These are phyloP conservation scores for Phtheirospermum japonicum DNA, from an alignment of 257 asterid species.

Conservation along the genomic window DNA sequence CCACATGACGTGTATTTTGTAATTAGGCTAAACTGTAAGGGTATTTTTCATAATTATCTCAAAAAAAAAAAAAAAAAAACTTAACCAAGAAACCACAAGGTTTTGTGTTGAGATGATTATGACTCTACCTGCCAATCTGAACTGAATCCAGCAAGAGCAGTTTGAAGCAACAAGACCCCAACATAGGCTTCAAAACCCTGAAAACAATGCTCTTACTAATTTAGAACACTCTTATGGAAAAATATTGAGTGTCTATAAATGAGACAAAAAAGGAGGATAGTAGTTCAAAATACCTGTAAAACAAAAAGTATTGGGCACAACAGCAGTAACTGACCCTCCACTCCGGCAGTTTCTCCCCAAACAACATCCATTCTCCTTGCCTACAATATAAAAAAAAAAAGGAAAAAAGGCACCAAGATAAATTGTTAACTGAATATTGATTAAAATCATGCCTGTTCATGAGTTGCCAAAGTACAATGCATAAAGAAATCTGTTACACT, in stretches of 20 bases:
- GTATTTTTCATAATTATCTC: neutral
- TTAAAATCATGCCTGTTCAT: neutral
- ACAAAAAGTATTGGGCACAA: slow-evolving; percentile 69
- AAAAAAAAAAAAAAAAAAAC: neutral
- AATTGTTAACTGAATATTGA: neutral
- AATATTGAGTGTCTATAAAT: slow-evolving; percentile 6
- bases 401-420: neutral
- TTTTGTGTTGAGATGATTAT: slow-evolving; percentile 11
- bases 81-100: neutral
- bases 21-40: neutral
- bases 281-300: slow-evolving; percentile 59
- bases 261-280: neutral
- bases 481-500: slow-evolving; percentile 5
- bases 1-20: neutral
- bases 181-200: slow-evolving; percentile 95
- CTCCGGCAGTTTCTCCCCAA: slow-evolving; percentile 99
- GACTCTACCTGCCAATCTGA: slow-evolving; percentile 90
- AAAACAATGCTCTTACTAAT: slow-evolving; percentile 16
- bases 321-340: slow-evolving; percentile 82
- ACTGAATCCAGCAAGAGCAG: slow-evolving; percentile 67
- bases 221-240: slow-evolving; percentile 9
- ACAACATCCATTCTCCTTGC: slow-evolving; percentile 98
- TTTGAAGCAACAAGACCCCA: slow-evolving; percentile 78
- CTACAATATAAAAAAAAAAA: slow-evolving; percentile 36
- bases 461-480: neutral